Evolutionary conservation across 768 basidiomycete genomes (phyloP), one percentile per base, ranked within the genome.

Genomic region (Suillus luteus): DNA sequence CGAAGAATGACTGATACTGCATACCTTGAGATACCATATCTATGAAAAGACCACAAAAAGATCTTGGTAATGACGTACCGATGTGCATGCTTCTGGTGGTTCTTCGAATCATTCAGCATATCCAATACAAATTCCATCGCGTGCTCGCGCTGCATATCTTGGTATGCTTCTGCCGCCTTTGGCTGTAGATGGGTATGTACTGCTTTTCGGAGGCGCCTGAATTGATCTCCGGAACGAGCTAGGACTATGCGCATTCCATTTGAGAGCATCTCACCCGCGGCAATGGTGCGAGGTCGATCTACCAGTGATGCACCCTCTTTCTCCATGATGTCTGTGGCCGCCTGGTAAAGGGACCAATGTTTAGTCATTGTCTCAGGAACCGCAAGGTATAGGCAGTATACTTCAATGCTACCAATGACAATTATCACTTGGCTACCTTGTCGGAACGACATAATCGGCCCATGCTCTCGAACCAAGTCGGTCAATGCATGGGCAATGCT

Each of bases 341-440:
- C 48, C 48, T 49, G 24, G 7, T 15, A 24, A 24, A 24, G 6
- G 14, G 22, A 6, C 6, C 22, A 3, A 49, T 24, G 12, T 49
- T 22, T 49, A 5, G 48, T 49, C 48, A 49, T 8, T 27, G 48
- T 27, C 14, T 14, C 24, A 24, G 24, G 48, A 27, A 49, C 7
- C 19, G 14, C 14, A 27, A 27, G 7, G 48, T 49, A 49, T 24
- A 14, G 48, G 14, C 8, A 27, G 14, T 24, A 24, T 49, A 49
- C 48, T 14, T 49, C 7, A 49, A 49, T 27, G 14, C 24, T 24
- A 14, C 48, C 48, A 8, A 24, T 49, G 6, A 49, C 48, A 15
- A 49, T 15, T 49, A 49, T 49, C 48, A 49, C 48, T 49, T 49
- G 48, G 8, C 48, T 27, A 49, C 48, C 48, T 15, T 27, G 48